phyloP scores from a whole-genome alignment of 345 rosid species.

The Brassica nigra region DNA sequence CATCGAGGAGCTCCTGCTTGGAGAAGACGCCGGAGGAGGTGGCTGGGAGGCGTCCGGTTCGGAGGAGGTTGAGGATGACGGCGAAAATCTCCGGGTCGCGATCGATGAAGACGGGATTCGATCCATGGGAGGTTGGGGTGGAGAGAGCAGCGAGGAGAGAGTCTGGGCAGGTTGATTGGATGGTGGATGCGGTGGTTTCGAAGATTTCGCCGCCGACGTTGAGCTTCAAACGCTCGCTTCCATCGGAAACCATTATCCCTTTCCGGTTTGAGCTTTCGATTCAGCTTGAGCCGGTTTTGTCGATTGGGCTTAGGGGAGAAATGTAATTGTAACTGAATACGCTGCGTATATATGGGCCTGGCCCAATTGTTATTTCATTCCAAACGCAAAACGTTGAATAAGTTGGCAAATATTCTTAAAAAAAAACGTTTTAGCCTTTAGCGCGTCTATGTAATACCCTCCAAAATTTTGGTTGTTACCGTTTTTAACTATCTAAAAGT shows the following conservation, averaged over 20 bases:
- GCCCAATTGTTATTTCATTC: background rate
- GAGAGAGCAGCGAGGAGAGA: constrained; percentile 82
- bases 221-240: constrained; percentile 59
- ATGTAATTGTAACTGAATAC: background rate
- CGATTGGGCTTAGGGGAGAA: background rate
- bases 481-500: no score
- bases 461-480: no score
- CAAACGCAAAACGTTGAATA: background rate
- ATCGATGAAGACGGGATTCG: constrained; percentile 70
- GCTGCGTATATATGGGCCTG: background rate
- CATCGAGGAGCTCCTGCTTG: constrained; percentile 83
- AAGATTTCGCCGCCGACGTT: constrained; percentile 90
- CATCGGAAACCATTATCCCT: background rate
- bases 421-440: background rate
- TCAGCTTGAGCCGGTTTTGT: background rate
- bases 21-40: constrained; percentile 56
- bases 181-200: constrained; percentile 76
- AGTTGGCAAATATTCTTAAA: background rate
- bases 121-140: constrained; percentile 43
- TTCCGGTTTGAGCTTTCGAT: background rate
- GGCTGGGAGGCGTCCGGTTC: constrained; percentile 71
- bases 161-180: constrained; percentile 75
- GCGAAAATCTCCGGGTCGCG: constrained; percentile 96
- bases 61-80: constrained; percentile 75
- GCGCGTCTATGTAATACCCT: no score